Percentiles rank a stretch among this genome's conserved stretches.
phyloP scores from a whole-genome alignment of 768 basidiomycete species.

The Phylloporus arenicola region DNA sequence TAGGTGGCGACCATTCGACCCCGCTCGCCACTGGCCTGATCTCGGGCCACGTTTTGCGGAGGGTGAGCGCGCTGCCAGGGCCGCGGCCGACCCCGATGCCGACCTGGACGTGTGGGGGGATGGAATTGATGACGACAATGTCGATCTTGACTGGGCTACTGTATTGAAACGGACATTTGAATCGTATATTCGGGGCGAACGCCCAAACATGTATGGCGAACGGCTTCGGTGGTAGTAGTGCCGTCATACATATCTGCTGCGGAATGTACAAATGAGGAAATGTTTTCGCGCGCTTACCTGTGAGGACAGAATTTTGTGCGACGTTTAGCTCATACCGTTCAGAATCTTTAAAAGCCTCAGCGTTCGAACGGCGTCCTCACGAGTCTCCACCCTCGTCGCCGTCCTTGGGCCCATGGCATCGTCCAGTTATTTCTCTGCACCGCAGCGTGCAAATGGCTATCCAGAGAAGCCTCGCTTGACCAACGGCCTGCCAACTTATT shows the following conservation, averaged over 20 bases:
- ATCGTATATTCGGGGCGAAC: constrained; percentile 76
- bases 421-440: constrained; percentile 42
- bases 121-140: background rate
- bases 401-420: constrained; percentile 37
- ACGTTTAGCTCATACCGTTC: background rate
- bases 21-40: constrained; percentile 57
- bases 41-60: constrained; percentile 57
- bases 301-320: constrained; percentile 15
- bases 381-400: constrained; percentile 6
- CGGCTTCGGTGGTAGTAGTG: constrained; percentile 33
- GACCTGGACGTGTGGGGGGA: background rate
- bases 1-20: background rate
- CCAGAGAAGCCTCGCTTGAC: constrained; percentile 39
- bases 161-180: constrained; percentile 36
- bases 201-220: constrained; percentile 93
- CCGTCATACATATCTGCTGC: constrained; percentile 8
- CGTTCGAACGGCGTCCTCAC: constrained; percentile 10
- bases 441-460: constrained; percentile 43
- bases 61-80: background rate
- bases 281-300: constrained; percentile 18
- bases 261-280: constrained; percentile 24
- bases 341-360: constrained; percentile 9
- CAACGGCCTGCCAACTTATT: constrained; percentile 43
- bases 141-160: constrained; percentile 77
- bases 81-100: background rate